phyloP scores from a whole-genome alignment of 495 filamentous ascomycete species.

The Hyaloscypha bicolor region DNA sequence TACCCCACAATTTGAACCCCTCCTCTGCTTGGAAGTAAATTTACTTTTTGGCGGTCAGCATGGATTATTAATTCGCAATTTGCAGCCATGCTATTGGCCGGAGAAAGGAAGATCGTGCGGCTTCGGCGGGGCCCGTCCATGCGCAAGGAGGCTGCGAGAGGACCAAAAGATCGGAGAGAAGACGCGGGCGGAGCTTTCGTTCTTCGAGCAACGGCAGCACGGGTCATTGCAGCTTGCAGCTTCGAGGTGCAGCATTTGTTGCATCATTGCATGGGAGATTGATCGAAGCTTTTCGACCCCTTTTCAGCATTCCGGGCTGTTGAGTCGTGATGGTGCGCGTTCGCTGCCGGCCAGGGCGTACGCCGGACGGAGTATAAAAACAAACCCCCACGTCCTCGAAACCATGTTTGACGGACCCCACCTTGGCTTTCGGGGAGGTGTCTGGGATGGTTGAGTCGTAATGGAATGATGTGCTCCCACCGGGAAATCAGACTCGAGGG shows the following conservation, averaged over 20 bases:
- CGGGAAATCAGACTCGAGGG: background rate
- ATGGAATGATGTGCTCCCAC: background rate
- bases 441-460: background rate
- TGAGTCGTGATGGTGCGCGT: background rate
- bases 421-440: background rate
- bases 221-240: background rate
- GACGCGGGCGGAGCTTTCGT: background rate
- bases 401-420: background rate
- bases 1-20: background rate
- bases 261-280: background rate
- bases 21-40: background rate
- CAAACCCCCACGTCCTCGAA: background rate
- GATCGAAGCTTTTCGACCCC: background rate
- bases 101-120: background rate
- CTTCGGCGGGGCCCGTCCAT: background rate
- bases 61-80: constrained; percentile 7
- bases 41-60: constrained; percentile 27
- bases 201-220: background rate
- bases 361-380: background rate
- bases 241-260: background rate
- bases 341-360: background rate
- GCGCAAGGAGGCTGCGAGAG: background rate
- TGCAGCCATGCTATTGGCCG: background rate
- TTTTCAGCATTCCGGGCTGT: background rate
- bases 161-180: background rate